Evolutionary conservation across 495 filamentous ascomycete genomes (phyloP).

Genomic region (Penicillium turbatum): DNA sequence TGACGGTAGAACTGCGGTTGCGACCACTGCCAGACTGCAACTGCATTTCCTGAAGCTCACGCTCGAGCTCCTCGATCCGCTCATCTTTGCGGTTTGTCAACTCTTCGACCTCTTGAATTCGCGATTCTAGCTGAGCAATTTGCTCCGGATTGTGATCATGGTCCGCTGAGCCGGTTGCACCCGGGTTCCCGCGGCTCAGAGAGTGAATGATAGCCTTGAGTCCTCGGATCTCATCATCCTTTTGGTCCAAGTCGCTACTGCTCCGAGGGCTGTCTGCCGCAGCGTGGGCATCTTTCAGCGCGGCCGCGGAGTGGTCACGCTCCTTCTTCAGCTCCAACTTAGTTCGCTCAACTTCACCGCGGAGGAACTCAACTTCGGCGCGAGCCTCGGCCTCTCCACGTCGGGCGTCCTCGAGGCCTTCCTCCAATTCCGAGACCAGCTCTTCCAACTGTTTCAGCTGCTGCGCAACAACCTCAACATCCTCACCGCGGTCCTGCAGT

Average conservation of each 20-base stretch:
- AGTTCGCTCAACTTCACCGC: conserved; percentile 93
- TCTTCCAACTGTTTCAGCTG: conserved; percentile 96
- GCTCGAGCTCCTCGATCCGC: conserved; percentile 87
- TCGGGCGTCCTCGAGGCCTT: conserved; percentile 91
- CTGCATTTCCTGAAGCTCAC: conserved; percentile 67
- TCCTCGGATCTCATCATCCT: conserved; percentile 94
- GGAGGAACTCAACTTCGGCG: conserved; percentile 92
- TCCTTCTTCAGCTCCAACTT: conserved; percentile 84
- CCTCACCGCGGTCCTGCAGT: conserved; percentile 73
- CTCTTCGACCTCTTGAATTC: conserved; percentile 69
- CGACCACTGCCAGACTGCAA: conserved; percentile 23
- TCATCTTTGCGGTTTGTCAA: conserved; percentile 63
- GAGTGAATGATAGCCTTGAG: conserved; percentile 98
- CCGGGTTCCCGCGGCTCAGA: conserved; percentile 65
- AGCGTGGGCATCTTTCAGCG: conserved; percentile 49
- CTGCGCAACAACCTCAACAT: conserved; percentile 83
- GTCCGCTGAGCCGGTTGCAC: conserved; percentile 25
- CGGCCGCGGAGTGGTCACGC: conserved; percentile 76
- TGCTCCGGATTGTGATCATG: conserved; percentile 33
- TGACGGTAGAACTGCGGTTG: conserved; percentile 44
- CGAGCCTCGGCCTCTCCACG: conserved; percentile 96
- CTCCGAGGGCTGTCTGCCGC: conserved; percentile 48
- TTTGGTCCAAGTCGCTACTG: conserved; percentile 77
- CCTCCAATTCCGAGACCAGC: conserved; percentile 91
- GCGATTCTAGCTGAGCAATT: conserved; percentile 58